phyloP scores from a whole-genome alignment of 2,329 filamentous ascomycete genomes.

The Amesomyces nigricolor region DNA sequence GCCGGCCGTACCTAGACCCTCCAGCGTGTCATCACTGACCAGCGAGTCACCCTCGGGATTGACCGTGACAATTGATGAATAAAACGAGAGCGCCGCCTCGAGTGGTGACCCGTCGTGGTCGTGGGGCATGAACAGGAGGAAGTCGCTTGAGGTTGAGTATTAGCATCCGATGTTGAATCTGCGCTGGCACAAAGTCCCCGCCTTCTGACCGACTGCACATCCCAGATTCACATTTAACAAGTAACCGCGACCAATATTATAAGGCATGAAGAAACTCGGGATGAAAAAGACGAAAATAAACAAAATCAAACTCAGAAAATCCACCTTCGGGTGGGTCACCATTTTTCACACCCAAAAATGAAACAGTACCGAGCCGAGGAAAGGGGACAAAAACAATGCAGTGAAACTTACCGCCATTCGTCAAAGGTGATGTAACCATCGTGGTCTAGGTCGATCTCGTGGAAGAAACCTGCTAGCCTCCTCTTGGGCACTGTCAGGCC shows the following conservation, averaged over 20 bases:
- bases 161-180: slow-evolving; percentile 2
- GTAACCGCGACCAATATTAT: neutral
- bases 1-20: slow-evolving; percentile 85
- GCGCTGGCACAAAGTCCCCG: neutral
- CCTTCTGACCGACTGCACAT: neutral
- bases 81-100: slow-evolving; percentile 81
- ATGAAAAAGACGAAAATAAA: neutral
- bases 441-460: slow-evolving; percentile 80
- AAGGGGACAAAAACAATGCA: slow-evolving; percentile 16
- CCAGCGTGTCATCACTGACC: slow-evolving; percentile 82
- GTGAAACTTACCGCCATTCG: slow-evolving; percentile 80
- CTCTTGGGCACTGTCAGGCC: slow-evolving; percentile 73
- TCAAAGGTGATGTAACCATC: slow-evolving; percentile 86
- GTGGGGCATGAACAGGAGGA: slow-evolving; percentile 79
- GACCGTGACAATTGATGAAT: slow-evolving; percentile 80
- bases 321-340: slow-evolving; percentile 9
- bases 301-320: slow-evolving; percentile 5
- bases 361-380: slow-evolving; percentile 7
- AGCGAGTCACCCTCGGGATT: slow-evolving; percentile 91
- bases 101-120: slow-evolving; percentile 63
- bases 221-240: neutral
- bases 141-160: slow-evolving; percentile 58
- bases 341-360: neutral
- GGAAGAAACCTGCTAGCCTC: slow-evolving; percentile 79
- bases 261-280: neutral